phyloP scores from a whole-genome alignment of 306 rosid species.

The Citrullus colocynthis region DNA sequence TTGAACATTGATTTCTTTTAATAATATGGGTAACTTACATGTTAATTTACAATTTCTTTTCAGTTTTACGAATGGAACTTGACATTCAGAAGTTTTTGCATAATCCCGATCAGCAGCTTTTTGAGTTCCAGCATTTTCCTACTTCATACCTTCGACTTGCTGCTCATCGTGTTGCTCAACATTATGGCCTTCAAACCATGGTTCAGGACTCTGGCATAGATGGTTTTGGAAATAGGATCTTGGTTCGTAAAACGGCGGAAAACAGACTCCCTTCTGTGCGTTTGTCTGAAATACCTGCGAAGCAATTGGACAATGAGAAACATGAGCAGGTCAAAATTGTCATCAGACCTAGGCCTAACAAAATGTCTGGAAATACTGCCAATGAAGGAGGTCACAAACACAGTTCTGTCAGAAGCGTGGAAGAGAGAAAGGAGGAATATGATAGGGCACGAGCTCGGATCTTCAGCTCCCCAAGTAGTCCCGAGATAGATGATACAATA shows the following conservation, averaged over 20 bases:
- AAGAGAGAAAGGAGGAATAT: slow-evolving; percentile 96
- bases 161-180: slow-evolving; percentile 97
- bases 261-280: slow-evolving; percentile 64
- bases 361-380: slow-evolving; percentile 24
- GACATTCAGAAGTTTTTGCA: slow-evolving; percentile 73
- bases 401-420: slow-evolving; percentile 61
- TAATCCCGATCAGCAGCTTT: slow-evolving; percentile 70
- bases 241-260: slow-evolving; percentile 69
- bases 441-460: slow-evolving; percentile 94
- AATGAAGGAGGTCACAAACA: slow-evolving; percentile 38
- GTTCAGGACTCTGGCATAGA: slow-evolving; percentile 73
- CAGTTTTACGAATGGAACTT: slow-evolving; percentile 91
- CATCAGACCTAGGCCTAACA: slow-evolving; percentile 81
- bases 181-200: slow-evolving; percentile 83
- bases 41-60: slow-evolving; percentile 5
- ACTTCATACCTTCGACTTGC: slow-evolving; percentile 92
- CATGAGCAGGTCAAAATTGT: slow-evolving; percentile 57
- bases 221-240: slow-evolving; percentile 77
- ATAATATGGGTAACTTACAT: background rate
- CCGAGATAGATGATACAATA: slow-evolving; percentile 18
- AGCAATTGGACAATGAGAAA: slow-evolving; percentile 52
- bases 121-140: slow-evolving; percentile 87
- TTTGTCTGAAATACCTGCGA: slow-evolving; percentile 82
- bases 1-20: background rate
- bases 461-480: slow-evolving; percentile 47